Conservation (phyloP, 306 rosid genomes). For the Vachellia collinsii region DNA sequence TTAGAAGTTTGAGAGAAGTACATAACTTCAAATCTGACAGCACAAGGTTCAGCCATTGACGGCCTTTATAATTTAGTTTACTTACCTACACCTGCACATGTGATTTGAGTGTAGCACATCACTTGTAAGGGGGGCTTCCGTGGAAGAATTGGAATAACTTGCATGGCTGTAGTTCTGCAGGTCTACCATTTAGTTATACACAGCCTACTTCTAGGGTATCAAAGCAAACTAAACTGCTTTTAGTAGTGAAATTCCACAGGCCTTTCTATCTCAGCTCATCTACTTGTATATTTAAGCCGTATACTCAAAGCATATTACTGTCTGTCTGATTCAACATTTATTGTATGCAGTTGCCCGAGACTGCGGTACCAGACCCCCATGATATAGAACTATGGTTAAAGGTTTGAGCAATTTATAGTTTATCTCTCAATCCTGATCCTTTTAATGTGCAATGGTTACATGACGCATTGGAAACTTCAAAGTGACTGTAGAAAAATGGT, state of each 20-base stretch:
- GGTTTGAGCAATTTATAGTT: slow-evolving; percentile 51
- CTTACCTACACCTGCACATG: background rate
- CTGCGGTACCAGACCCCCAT: slow-evolving; percentile 75
- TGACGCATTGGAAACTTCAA: slow-evolving; percentile 12
- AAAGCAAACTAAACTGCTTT: background rate
- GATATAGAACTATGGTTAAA: slow-evolving; percentile 86
- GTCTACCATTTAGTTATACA: slow-evolving; percentile 3
- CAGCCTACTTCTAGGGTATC: slow-evolving; percentile 1
- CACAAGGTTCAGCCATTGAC: slow-evolving; percentile 18
- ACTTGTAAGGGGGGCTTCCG: background rate
- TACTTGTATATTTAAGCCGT: slow-evolving; percentile 1
- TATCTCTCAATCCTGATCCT: background rate
- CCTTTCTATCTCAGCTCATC: slow-evolving; percentile 8
- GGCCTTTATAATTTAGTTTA: slow-evolving; percentile 9
- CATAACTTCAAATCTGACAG: slow-evolving; percentile 17
- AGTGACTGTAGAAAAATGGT: slow-evolving; percentile 29
- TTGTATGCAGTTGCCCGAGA: slow-evolving; percentile 72
- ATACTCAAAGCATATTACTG: slow-evolving; percentile 10
- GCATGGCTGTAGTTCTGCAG: slow-evolving; percentile 28
- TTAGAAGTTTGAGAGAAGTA: slow-evolving; percentile 7
- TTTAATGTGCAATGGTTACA: slow-evolving; percentile 28
- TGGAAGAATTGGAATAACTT: slow-evolving; percentile 2
- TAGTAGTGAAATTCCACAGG: slow-evolving; percentile 6
- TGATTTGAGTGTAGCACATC: slow-evolving; percentile 12
- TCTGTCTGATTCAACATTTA: slow-evolving; percentile 28